Evolutionary conservation across 306 rosid species (phyloP).

Genomic region (Hippophae rhamnoides): DNA sequence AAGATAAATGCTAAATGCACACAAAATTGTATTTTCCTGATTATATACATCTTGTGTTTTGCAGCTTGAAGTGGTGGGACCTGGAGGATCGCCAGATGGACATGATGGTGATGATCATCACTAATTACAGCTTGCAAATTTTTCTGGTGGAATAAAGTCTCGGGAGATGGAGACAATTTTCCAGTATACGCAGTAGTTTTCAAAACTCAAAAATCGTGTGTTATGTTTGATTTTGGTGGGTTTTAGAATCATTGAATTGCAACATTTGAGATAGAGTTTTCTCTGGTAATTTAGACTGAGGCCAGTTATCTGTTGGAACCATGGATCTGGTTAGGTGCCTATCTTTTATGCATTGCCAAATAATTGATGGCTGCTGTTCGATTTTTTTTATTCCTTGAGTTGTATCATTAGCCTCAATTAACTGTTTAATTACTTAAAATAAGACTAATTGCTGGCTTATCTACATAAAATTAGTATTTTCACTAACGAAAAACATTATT

Average conservation of each 20-base stretch:
- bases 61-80: slow-evolving; percentile 39
- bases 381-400: too few relatives aligned
- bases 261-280: too few relatives aligned
- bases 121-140: slow-evolving; percentile 13
- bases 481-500: too few relatives aligned
- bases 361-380: slow-evolving; percentile 1
- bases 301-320: not conserved
- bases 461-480: too few relatives aligned
- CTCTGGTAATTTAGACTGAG: too few relatives aligned
- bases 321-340: not conserved
- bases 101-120: slow-evolving; percentile 23
- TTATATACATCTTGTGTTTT: not conserved
- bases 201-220: too few relatives aligned
- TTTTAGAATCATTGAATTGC: too few relatives aligned
- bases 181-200: not conserved
- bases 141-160: slow-evolving; percentile 13
- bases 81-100: slow-evolving; percentile 39
- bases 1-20: too few relatives aligned
- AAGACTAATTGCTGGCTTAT: too few relatives aligned
- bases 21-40: not conserved
- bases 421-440: too few relatives aligned
- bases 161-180: slow-evolving; percentile 1
- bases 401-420: too few relatives aligned
- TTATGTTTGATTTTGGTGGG: too few relatives aligned
- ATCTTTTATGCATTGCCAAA: not conserved